Evolutionary conservation across 1,139 yeast genomes (phyloP), one percentile per base, ranked within the genome.

Genomic region (Candida sp.): DNA sequence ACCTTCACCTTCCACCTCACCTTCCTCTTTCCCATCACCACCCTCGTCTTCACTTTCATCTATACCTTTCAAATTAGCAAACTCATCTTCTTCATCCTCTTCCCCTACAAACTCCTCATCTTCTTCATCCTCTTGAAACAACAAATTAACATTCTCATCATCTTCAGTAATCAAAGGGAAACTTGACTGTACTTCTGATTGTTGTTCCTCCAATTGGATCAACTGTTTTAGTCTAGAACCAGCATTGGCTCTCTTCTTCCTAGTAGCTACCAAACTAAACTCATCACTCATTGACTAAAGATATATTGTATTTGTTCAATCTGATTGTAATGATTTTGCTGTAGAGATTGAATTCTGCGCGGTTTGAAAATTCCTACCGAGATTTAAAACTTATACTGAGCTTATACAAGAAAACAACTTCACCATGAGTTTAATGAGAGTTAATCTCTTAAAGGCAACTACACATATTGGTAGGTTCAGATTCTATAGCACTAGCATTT

Each of bases 81-180:
- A 65, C 22, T 68, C 78, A 3, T 70, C 63, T 21, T 75, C 77
- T 21, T 61, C 61, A 32, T 65, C 75, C 19, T 75, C 77, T 21
- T 61, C 61, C 30, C 64, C 75, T 60, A 88, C 89, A 53, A 89
- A 97, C 36, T 69, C 81, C 58, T 89, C 97, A 60, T 91, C 97
- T 42, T 86, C 86, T 32, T 79, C 98, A 46, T 87, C 90, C 60
- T 90, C 98, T 54, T 81, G 84, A 55, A 90, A 90, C 49, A 91
- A 71, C 45, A 87, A 72, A 50, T 84, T 81, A 32, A 85, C 82
- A 44, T 84, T 85, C 49, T 86, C 93, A 49, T 84, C 89, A 40
- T 87, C 90, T 38, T 81, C 85, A 5, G 73, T 68, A 29, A 63
- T 54, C 22, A 25, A 32, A 12, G 39, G 19, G 29, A 68, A 61